A percentile compares a stretch with the other conserved stretches of the same genome.
These are phyloP conservation scores for Lepidium didymum DNA, from an alignment of 345 rosid species.

Conservation along the genomic window DNA sequence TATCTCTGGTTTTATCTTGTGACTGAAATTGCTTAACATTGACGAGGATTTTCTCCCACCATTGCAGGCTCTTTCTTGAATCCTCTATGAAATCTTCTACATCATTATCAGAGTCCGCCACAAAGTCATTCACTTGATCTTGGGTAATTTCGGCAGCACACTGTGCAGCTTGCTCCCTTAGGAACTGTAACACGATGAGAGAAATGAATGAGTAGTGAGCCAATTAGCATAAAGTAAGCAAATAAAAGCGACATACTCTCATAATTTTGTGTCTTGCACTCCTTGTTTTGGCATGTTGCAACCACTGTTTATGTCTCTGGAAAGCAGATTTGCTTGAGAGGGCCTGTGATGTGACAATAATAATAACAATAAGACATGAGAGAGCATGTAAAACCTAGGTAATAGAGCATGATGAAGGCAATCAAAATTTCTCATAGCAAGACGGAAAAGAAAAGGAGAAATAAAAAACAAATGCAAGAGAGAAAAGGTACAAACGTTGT, in stretches of 20 bases:
- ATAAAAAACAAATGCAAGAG: neutral
- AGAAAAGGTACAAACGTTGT: constrained; percentile 53
- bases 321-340: constrained; percentile 88
- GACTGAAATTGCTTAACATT: constrained; percentile 46
- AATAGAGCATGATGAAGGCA: constrained; percentile 1
- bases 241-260: constrained; percentile 44
- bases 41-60: constrained; percentile 62
- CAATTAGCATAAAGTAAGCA: neutral
- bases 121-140: constrained; percentile 59
- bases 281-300: constrained; percentile 89
- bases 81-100: constrained; percentile 45
- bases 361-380: neutral
- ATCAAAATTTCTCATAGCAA: neutral
- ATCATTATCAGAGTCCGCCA: constrained; percentile 71
- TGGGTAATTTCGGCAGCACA: constrained; percentile 78
- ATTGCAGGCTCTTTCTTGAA: constrained; percentile 40
- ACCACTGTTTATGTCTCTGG: constrained; percentile 84
- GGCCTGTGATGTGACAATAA: constrained; percentile 45
- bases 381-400: neutral
- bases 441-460: constrained; percentile 3
- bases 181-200: constrained; percentile 48
- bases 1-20: constrained; percentile 31
- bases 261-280: constrained; percentile 94
- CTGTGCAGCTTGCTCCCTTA: constrained; percentile 86
- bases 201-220: neutral